A percentile compares a stretch with the other conserved stretches of the same genome.
phyloP scores from a whole-genome alignment of 2,329 filamentous ascomycete genomes.

The Drechslerella dactyloides region DNA sequence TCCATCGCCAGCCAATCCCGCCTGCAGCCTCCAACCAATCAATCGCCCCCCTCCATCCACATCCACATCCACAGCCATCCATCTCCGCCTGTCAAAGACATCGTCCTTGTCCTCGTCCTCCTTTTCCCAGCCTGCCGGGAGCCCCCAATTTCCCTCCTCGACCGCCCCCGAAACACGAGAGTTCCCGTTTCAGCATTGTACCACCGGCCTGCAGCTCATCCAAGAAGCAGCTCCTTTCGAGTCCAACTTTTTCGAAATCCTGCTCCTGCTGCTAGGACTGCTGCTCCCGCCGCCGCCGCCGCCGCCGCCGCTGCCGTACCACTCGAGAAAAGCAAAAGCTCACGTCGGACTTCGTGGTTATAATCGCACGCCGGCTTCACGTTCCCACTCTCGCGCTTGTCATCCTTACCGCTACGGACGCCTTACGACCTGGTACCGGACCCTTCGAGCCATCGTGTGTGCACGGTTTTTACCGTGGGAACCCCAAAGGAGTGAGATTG shows the following conservation, averaged over 20 bases:
- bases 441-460: conserved; percentile 6
- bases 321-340: conserved; percentile 24
- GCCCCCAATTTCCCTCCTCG: conserved; percentile 26
- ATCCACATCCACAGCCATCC: conserved; percentile 34
- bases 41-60: conserved; percentile 46
- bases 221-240: conserved; percentile 28
- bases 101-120: neutral
- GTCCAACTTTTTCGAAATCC: neutral
- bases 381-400: neutral
- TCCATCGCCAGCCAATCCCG: conserved; percentile 12
- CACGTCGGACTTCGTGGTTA: conserved; percentile 1
- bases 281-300: neutral
- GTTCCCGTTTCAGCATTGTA: conserved; percentile 24
- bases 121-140: conserved; percentile 4
- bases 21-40: conserved; percentile 9
- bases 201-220: conserved; percentile 17
- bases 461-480: neutral
- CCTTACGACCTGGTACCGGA: neutral
- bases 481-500: too few relatives aligned
- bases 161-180: conserved; percentile 23
- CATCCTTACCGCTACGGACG: neutral
- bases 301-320: conserved; percentile 18
- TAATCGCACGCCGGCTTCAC: neutral
- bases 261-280: conserved; percentile 4
- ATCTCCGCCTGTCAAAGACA: conserved; percentile 8